Conservation (phyloP, 139 green algal genomes). For the Coccomyxa sp. region DNA sequence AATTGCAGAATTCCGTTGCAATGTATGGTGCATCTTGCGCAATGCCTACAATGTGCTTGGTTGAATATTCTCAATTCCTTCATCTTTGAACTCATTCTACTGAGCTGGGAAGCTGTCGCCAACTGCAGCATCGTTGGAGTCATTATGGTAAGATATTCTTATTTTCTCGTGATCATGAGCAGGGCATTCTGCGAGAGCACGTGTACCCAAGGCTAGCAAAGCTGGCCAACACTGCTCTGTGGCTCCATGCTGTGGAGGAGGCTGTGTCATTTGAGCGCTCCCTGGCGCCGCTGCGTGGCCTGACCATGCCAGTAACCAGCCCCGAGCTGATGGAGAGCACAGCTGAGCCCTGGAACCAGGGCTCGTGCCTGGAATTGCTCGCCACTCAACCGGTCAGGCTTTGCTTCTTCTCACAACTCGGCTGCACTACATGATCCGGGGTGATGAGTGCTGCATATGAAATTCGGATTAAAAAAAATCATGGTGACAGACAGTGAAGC, state of each 20-base stretch:
- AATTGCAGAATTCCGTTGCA: background rate
- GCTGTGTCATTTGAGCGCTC: slow-evolving; percentile 32
- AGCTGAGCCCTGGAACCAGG: slow-evolving; percentile 4
- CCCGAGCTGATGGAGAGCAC: background rate
- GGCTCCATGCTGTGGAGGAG: slow-evolving; percentile 41
- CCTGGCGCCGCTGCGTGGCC: slow-evolving; percentile 11
- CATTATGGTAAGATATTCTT: too few relatives aligned
- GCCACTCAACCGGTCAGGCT: background rate
- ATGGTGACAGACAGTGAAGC: too few relatives aligned
- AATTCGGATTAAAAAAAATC: too few relatives aligned
- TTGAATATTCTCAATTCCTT: too few relatives aligned
- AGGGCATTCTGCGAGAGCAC: slow-evolving; percentile 29
- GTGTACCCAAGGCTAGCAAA: slow-evolving; percentile 31
- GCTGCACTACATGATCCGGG: too few relatives aligned
- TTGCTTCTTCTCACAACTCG: background rate
- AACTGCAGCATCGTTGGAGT: too few relatives aligned
- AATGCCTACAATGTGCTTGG: background rate
- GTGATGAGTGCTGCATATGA: too few relatives aligned
- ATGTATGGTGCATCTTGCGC: background rate
- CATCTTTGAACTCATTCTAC: too few relatives aligned
- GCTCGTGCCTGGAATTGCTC: slow-evolving; percentile 14
- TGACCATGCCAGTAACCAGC: background rate
- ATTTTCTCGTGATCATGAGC: background rate
- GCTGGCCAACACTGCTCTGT: slow-evolving; percentile 17
- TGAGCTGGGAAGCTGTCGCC: too few relatives aligned